Percentiles rank a stretch among this genome's conserved stretches.
Conservation (phyloP, 768 basidiomycete species). For the Lentinula detonsa region DNA sequence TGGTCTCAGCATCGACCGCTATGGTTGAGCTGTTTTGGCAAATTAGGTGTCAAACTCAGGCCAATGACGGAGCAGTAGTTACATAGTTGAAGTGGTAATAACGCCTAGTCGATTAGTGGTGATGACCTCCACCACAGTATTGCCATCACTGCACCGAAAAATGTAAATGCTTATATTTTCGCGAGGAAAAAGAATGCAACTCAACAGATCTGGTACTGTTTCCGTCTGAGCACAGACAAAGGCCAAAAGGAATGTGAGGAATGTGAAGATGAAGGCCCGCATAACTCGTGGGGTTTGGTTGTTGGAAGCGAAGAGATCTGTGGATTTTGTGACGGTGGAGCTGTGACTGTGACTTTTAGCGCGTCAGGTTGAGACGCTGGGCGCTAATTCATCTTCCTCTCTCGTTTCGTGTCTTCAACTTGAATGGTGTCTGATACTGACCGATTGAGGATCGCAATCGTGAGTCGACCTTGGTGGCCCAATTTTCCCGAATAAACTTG, state of each 20-base stretch:
- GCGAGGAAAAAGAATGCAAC: not conserved
- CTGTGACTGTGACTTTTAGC: not conserved
- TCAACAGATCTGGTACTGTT: constrained; percentile 3
- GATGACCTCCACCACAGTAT: constrained; percentile 3
- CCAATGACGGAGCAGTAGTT: not conserved
- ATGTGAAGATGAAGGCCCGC: not conserved
- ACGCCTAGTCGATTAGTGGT: constrained; percentile 1
- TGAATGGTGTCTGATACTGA: constrained; percentile 19
- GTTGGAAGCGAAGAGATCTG: not conserved
- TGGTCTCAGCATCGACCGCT: not conserved
- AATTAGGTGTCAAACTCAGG: not conserved
- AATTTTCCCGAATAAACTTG: not conserved
- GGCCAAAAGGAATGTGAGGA: not conserved
- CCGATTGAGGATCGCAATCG: constrained; percentile 35
- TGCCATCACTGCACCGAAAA: not conserved
- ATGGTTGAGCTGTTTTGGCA: not conserved
- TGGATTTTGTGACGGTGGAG: not conserved
- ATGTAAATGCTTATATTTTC: not conserved
- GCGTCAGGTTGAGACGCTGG: not conserved
- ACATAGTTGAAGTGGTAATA: constrained; percentile 1
- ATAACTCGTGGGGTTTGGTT: not conserved
- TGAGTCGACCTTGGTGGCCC: constrained; percentile 13
- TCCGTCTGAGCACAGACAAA: constrained; percentile 5
- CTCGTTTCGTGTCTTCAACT: not conserved
- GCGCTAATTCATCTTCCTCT: constrained; percentile 1